These are phyloP conservation scores for Panicum hallii DNA, from an alignment of 202 grass and related monocot genomes.

Conservation along the genomic window DNA sequence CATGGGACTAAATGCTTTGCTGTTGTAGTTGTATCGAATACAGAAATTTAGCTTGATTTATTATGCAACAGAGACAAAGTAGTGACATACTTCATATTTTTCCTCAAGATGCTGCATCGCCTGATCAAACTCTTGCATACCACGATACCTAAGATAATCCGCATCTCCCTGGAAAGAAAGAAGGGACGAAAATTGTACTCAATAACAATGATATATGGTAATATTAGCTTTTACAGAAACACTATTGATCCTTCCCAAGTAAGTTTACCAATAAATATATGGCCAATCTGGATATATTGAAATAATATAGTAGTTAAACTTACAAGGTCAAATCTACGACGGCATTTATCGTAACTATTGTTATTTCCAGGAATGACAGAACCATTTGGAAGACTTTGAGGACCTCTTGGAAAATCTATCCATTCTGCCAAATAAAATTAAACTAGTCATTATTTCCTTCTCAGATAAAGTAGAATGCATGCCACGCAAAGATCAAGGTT, in stretches of 20 bases:
- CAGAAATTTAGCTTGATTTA: slow-evolving; percentile 25
- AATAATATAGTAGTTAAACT: slow-evolving; percentile 48
- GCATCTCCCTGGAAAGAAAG: slow-evolving; percentile 78
- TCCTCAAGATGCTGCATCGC: slow-evolving; percentile 96
- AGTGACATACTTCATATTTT: slow-evolving; percentile 72
- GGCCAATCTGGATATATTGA: slow-evolving; percentile 1
- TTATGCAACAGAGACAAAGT: slow-evolving; percentile 34
- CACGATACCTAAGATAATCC: slow-evolving; percentile 84
- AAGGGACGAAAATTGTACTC: not conserved
- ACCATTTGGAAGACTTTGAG: slow-evolving; percentile 76
- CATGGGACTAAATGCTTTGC: not conserved
- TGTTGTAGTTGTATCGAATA: not conserved
- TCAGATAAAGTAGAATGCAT: slow-evolving; percentile 24
- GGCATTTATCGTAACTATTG: slow-evolving; percentile 91
- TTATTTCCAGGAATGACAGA: slow-evolving; percentile 83
- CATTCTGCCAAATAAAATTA: slow-evolving; percentile 70
- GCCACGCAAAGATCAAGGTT: not conserved
- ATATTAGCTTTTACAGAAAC: slow-evolving; percentile 36
- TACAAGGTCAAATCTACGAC: slow-evolving; percentile 93
- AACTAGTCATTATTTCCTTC: slow-evolving; percentile 29
- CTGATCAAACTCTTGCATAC: slow-evolving; percentile 93
- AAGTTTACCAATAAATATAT: slow-evolving; percentile 38
- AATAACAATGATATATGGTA: not conserved
- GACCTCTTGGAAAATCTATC: slow-evolving; percentile 95
- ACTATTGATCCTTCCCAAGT: slow-evolving; percentile 13